Percentiles rank a stretch among this genome's conserved stretches.
Conservation (phyloP, 2,329 filamentous ascomycete genomes). For the Monosporascus ibericus region DNA sequence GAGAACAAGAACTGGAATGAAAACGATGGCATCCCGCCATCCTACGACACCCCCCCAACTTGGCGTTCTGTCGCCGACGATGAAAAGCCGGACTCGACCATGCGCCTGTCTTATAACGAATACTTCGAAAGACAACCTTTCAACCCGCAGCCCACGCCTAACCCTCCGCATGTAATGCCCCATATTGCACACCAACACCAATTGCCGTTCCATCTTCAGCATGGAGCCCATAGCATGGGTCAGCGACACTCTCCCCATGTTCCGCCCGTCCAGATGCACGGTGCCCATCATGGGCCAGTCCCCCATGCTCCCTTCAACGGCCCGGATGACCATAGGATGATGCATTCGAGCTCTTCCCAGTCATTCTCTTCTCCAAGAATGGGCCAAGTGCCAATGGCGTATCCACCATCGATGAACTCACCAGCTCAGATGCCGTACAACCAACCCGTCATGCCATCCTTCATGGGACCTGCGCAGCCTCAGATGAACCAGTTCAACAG, state of each 20-base stretch:
- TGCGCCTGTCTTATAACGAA: slow-evolving; percentile 64
- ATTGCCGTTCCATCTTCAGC: slow-evolving; percentile 75
- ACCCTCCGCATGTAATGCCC: slow-evolving; percentile 61
- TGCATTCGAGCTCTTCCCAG: slow-evolving; percentile 75
- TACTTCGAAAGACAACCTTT: slow-evolving; percentile 68
- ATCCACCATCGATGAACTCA: slow-evolving; percentile 61
- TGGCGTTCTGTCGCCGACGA: slow-evolving; percentile 72
- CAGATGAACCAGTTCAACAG: slow-evolving; percentile 64
- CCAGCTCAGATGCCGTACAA: slow-evolving; percentile 65
- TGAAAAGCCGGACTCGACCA: slow-evolving; percentile 61
- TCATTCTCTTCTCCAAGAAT: slow-evolving; percentile 82
- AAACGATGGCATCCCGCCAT: slow-evolving; percentile 77
- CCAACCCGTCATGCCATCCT: slow-evolving; percentile 66
- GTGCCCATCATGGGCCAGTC: slow-evolving; percentile 63
- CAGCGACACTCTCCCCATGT: slow-evolving; percentile 69
- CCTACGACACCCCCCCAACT: slow-evolving; percentile 77
- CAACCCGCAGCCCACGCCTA: slow-evolving; percentile 60
- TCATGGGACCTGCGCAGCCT: slow-evolving; percentile 61
- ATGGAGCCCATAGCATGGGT: slow-evolving; percentile 60
- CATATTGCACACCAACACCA: slow-evolving; percentile 79
- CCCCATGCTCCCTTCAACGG: slow-evolving; percentile 62
- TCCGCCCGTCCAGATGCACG: slow-evolving; percentile 70
- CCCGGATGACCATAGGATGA: slow-evolving; percentile 82
- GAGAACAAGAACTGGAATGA: slow-evolving; percentile 58
- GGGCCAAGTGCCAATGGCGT: slow-evolving; percentile 62